Base-by-base conservation (phyloP, 495 filamentous ascomycete species). In the Extremus antarcticus region DNA sequence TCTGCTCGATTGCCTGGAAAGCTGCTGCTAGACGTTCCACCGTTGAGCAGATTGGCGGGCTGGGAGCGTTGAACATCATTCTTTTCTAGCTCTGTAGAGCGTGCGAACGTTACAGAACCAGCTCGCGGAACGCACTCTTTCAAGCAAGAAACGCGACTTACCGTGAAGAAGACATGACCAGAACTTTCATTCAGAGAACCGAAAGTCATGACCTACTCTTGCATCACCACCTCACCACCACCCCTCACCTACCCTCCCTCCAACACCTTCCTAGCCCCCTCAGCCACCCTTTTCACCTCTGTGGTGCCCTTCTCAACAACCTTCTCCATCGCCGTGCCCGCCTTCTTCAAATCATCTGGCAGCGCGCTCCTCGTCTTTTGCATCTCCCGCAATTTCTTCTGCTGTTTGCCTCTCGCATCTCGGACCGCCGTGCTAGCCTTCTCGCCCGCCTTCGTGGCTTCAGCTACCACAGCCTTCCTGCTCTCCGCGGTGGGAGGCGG, bases 201-300 rank as follows among this genome's bases (percentile, higher is more conserved):
- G 7, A 35, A 35, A 13, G 13, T 13, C 29, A 35, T 35, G 13
- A 4, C 29, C 4, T 35, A 35, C 13, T 35, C 29, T 4, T 35
- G 13, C 29, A 35, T 35, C 29, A 35, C 29, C 41, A 8, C 41
- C 8, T n/a, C 8, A 7, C 7, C n/a, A 17, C 19, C 41, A 9
- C 8, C 41, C 8, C 41, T 3, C n/a, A 17, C 19, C 41, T 45
- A 63, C 20, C 39, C 58, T 29, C 53, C 50, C 58, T 81, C 78
- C 65, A 84, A 66, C 15, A 69, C 72, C 70, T 80, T 83, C 66
- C 78, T 76, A 11, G 77, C 76, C 24, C 73, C 73, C 59, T 91
- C 87, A 65, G 88, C 84, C 29, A 79, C 68, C 54, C 74, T 76
- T 68, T 83, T 84, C 16, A 90, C 78, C 56, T 81, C 82, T 55